Conservation (phyloP, 805 yeast species). For the Suhomyces sp. region DNA sequence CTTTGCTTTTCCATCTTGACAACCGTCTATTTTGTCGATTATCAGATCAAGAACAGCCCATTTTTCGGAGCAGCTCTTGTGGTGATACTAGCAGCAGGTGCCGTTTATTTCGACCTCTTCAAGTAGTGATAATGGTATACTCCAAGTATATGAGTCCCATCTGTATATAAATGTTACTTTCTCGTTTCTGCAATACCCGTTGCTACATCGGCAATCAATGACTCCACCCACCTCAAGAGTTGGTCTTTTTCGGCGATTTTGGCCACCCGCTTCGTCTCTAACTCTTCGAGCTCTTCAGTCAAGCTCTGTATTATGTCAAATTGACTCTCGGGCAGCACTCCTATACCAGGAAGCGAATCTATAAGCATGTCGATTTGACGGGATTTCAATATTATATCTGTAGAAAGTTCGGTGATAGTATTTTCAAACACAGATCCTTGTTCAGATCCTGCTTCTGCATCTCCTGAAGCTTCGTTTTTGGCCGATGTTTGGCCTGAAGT, state of each 20-base stretch:
- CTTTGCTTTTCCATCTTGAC: constrained; percentile 48
- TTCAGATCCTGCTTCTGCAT: constrained; percentile 1
- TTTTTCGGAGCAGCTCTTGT: constrained; percentile 6
- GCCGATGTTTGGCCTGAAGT: constrained; percentile 5
- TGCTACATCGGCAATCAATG: constrained; percentile 59
- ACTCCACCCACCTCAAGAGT: constrained; percentile 60
- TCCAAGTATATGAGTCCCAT: background rate
- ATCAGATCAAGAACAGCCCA: constrained; percentile 27
- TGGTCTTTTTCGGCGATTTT: constrained; percentile 64
- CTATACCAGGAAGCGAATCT: constrained; percentile 90
- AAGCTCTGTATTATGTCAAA: constrained; percentile 58
- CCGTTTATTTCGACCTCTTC: background rate
- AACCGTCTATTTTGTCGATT: constrained; percentile 45
- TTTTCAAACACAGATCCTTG: constrained; percentile 19
- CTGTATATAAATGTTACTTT: background rate
- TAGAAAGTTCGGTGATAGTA: constrained; percentile 72
- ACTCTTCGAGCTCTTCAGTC: constrained; percentile 56
- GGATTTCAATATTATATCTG: constrained; percentile 80
- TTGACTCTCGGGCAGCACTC: constrained; percentile 76
- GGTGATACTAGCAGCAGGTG: background rate
- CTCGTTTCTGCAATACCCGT: constrained; percentile 49
- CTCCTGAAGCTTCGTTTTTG: background rate
- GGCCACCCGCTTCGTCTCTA: constrained; percentile 55
- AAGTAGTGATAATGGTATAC: background rate
- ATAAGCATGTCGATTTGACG: constrained; percentile 84